phyloP scores from a whole-genome alignment of 371 early-diverging fungal genomes.

The Mucor plumbeus region DNA sequence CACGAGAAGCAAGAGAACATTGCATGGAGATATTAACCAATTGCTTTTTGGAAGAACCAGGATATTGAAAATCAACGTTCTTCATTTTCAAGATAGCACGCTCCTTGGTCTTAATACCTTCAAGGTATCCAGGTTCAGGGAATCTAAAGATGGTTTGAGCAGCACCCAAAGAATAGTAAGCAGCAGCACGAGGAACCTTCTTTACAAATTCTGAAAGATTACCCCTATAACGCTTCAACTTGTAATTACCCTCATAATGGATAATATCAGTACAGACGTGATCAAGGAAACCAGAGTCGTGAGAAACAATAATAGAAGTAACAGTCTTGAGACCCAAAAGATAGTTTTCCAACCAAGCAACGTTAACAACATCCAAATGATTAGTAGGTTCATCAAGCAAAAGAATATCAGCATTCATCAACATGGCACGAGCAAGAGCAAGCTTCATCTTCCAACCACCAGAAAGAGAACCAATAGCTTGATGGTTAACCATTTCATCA shows the following conservation, averaged over 20 bases:
- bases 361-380: constrained; percentile 85
- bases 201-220: constrained; percentile 86
- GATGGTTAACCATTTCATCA: constrained; percentile 65
- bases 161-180: constrained; percentile 71
- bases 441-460: constrained; percentile 94
- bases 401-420: constrained; percentile 83
- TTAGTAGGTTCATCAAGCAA: constrained; percentile 93
- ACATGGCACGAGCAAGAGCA: constrained; percentile 83
- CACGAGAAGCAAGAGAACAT: constrained; percentile 71
- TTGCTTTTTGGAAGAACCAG: constrained; percentile 59
- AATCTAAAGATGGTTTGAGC: constrained; percentile 62
- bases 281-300: constrained; percentile 89
- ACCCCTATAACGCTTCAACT: constrained; percentile 82
- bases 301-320: constrained; percentile 86
- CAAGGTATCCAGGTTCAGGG: constrained; percentile 75
- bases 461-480: constrained; percentile 74
- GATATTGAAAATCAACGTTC: constrained; percentile 72
- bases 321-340: constrained; percentile 70
- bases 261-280: constrained; percentile 82
- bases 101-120: constrained; percentile 77
- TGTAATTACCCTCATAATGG: constrained; percentile 73
- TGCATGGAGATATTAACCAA: constrained; percentile 63
- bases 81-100: constrained; percentile 71
- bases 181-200: constrained; percentile 76
- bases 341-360: constrained; percentile 84